Base-by-base conservation (phyloP, 2,329 filamentous ascomycete species). In the Phialemonium atrogriseum region DNA sequence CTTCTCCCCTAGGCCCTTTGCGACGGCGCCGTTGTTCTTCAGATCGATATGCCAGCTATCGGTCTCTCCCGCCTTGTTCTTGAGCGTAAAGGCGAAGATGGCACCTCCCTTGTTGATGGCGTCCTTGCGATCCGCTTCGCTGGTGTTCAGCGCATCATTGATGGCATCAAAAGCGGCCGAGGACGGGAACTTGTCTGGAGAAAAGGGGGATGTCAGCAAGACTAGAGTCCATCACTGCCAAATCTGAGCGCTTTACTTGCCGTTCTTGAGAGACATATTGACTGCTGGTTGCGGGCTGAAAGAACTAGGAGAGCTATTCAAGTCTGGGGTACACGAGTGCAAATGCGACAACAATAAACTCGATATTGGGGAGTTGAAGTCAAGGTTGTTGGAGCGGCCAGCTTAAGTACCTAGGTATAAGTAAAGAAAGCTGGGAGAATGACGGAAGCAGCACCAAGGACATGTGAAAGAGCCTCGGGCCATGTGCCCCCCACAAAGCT, bases 1-100 rank as follows among this genome's bases (percentile, higher is more conserved):
- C 68, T 95, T 94, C 46, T 73, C 74, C 47, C 81, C 82, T 16
- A 73, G 56, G 34, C 91, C 91, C 54, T 82, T 81, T 48, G 73
- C 82, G 24, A 94, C 88, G 34, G 72, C 73, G 42, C 91, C 91
- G 40, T 80, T 82, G 51, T 93, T 74, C 72, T 95, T 95, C 40
- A 98, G 77, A 58, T 98, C 91, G 47, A 98, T 84, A 66, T 93
- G 77, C 91, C 91, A 98, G 63, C 77, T 83, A 51, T 85, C 78
- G 37, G 78, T 79, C 58, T 88, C 75, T 48, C 85, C 86, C 15
- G 70, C 70, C 36, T 67, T 60, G 72, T 98, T 98, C 73, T 94
- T 96, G 45, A 98, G 68, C 33, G 77, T 86, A 65, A 98, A 96
- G 39, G 80, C 80, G 58, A 94, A 95, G 57, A 96, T 68, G 39